These are phyloP conservation scores for Phytophthora pinifolia DNA, from an alignment of 352 stramenopile genomes.

Conservation along the genomic window DNA sequence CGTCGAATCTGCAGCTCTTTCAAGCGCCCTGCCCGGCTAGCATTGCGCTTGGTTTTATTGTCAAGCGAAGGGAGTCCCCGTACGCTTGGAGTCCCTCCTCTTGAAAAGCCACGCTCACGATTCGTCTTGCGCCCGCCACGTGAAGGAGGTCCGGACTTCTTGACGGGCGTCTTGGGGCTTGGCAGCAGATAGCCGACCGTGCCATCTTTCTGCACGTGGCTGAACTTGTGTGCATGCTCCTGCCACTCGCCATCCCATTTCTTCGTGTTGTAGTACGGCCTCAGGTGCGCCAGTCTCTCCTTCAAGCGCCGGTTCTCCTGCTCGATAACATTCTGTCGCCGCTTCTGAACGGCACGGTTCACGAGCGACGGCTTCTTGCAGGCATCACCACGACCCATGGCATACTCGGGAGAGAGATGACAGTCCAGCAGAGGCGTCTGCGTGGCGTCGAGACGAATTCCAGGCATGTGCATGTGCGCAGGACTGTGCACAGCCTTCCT, in stretches of 20 bases:
- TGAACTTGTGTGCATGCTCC: slow-evolving; percentile 50
- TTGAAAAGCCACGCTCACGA: slow-evolving; percentile 10
- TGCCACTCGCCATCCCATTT: slow-evolving; percentile 81
- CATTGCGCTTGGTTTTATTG: slow-evolving; percentile 12
- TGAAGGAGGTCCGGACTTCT: slow-evolving; percentile 10
- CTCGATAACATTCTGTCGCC: slow-evolving; percentile 52
- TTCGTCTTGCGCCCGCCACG: slow-evolving; percentile 15
- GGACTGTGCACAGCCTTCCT: slow-evolving; percentile 45
- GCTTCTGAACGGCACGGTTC: slow-evolving; percentile 55
- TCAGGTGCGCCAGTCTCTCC: slow-evolving; percentile 51
- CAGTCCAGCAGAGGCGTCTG: slow-evolving; percentile 79
- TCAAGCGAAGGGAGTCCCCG: slow-evolving; percentile 21
- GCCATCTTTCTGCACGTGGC: slow-evolving; percentile 62
- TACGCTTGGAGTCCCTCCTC: slow-evolving; percentile 2
- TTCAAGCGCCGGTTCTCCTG: slow-evolving; percentile 68
- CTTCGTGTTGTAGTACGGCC: slow-evolving; percentile 69
- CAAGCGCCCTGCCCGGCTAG: slow-evolving; percentile 19
- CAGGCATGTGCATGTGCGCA: slow-evolving; percentile 63
- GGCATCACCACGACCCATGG: slow-evolving; percentile 59
- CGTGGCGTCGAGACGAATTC: slow-evolving; percentile 61
- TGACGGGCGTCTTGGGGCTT: slow-evolving; percentile 24
- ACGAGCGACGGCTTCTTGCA: slow-evolving; percentile 69
- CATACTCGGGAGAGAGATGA: slow-evolving; percentile 65
- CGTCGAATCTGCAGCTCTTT: slow-evolving; percentile 12
- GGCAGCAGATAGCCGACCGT: slow-evolving; percentile 72